Conservation (phyloP, 2,329 filamentous ascomycete species). For the Thelonectria olida region DNA sequence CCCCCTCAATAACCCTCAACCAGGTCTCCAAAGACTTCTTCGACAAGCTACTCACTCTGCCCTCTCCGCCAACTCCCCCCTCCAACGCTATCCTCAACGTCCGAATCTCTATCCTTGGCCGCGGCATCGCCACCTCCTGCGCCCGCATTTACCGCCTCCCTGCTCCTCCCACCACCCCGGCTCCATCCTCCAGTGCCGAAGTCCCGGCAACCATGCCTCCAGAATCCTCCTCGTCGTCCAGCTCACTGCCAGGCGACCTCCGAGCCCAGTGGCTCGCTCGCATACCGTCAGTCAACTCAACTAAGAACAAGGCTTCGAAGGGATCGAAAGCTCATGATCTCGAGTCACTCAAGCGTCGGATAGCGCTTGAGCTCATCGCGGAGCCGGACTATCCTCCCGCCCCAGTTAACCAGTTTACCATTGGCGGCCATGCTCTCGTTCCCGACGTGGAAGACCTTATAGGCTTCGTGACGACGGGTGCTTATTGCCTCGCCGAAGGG, state of each 20-base stretch:
- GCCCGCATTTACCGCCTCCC: slow-evolving; percentile 90
- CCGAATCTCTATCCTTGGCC: slow-evolving; percentile 71
- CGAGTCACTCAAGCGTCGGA: slow-evolving; percentile 53
- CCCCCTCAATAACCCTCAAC: slow-evolving; percentile 30
- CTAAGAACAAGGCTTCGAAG: slow-evolving; percentile 19
- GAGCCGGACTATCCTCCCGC: slow-evolving; percentile 46
- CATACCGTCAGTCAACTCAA: slow-evolving; percentile 40
- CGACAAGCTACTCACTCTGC: slow-evolving; percentile 35
- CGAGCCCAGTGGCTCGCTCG: slow-evolving; percentile 77
- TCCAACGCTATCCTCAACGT: slow-evolving; percentile 64
- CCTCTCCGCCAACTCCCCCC: slow-evolving; percentile 33
- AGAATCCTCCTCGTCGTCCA: slow-evolving; percentile 16
- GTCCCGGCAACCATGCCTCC: slow-evolving; percentile 56
- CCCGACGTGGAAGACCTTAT: slow-evolving; percentile 80
- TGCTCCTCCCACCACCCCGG: slow-evolving; percentile 34
- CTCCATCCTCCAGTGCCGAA: slow-evolving; percentile 49
- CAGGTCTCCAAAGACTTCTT: slow-evolving; percentile 44
- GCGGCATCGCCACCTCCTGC: slow-evolving; percentile 75
- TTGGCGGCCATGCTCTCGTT: slow-evolving; percentile 70
- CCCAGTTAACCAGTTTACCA: slow-evolving; percentile 47
- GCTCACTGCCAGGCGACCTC: slow-evolving; percentile 57
- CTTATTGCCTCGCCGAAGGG: slow-evolving; percentile 82
- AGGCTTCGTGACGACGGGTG: slow-evolving; percentile 89
- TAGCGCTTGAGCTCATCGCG: slow-evolving; percentile 59
- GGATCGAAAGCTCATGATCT: slow-evolving; percentile 39